A percentile compares a stretch with the other conserved stretches of the same genome.
Conservation (phyloP, 371 early-diverging fungal species). For the Mucor saturninus region DNA sequence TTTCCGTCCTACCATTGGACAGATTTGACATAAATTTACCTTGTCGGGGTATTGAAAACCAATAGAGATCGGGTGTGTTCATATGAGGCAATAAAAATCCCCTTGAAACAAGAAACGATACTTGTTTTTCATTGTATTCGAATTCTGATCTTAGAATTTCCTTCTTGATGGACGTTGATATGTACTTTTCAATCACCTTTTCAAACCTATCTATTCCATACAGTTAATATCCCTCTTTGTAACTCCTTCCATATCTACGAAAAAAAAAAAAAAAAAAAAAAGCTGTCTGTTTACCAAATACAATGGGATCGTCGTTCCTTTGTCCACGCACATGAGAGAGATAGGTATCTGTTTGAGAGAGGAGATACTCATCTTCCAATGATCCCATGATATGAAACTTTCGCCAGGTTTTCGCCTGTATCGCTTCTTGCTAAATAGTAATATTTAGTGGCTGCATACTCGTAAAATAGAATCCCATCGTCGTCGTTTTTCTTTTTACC, state of each 20-base stretch:
- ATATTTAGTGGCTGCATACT: neutral
- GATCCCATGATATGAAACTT: slow-evolving; percentile 40
- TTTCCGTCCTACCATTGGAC: slow-evolving; percentile 21
- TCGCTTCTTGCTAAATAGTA: slow-evolving; percentile 29
- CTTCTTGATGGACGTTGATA: slow-evolving; percentile 13
- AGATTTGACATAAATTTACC: slow-evolving; percentile 30
- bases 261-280: too few species aligned
- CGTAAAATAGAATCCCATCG: neutral
- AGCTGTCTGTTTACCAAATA: slow-evolving; percentile 11
- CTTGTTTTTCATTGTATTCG: slow-evolving; percentile 9
- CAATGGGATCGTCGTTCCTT: neutral
- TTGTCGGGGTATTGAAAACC: slow-evolving; percentile 30
- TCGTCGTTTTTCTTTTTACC: slow-evolving; percentile 20
- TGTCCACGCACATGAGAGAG: slow-evolving; percentile 33
- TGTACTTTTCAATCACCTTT: slow-evolving; percentile 5
- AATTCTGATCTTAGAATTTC: slow-evolving; percentile 4
- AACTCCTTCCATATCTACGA: too few species aligned
- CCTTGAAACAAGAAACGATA: slow-evolving; percentile 16
- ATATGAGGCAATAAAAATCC: slow-evolving; percentile 28
- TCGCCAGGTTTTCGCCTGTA: slow-evolving; percentile 33
- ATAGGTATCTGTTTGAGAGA: slow-evolving; percentile 31
- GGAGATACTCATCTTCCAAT: slow-evolving; percentile 39
- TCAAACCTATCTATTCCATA: slow-evolving; percentile 19
- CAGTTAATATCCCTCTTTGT: too few species aligned
- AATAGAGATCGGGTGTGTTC: slow-evolving; percentile 14